Base-by-base conservation (phyloP, 2,329 filamentous ascomycete genomes). In the Phyllosticta paracitricarpa region DNA sequence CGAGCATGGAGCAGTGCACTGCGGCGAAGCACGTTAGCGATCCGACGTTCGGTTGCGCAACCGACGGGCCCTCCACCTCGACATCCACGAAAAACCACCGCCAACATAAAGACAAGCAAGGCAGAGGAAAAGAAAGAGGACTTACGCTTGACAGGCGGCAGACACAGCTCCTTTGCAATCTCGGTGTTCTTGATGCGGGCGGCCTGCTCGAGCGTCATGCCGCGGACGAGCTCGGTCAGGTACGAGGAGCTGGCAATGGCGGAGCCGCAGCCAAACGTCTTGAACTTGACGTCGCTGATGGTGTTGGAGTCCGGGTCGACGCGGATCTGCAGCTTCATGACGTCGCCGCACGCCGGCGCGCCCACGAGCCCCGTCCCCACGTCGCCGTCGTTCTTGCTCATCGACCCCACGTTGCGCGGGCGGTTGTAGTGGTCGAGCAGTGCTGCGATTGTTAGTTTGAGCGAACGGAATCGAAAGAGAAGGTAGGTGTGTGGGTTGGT, bases 241-340 rank as follows among this genome's bases (percentile, higher is more conserved):
- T 99, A 99, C 72, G 89, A 94, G 63, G 89, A 95, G 65, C 89
- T 93, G 53, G 94, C 94, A 76, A 99, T 99, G 66, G 94, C 94
- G 30, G 87, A 91, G 61, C 92, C 92, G 74, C 92, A 97, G 58
- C 92, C 92, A 72, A 97, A 97, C 0, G 92, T 97, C 86, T 97
- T 97, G 84, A 97, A 97, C 78, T 95, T 94, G 73, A 96, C 92
- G 69, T 97, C 93, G 69, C 86, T 87, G 73, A 97, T 97, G 68
- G 86, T 93, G 75, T 94, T 89, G 70, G 86, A 90, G 68, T 88
- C 82, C 66, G 89, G 89, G 77, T 97, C 91, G 69, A 97, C 92
- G 63, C 90, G 87, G 77, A 96, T 96, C 79, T 95, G 89, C 35
- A 96, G 82, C 77, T 94, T 94, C 89, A 96, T 95, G 64, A 96